These are phyloP conservation scores for Eremochloa ophiuroides DNA, from an alignment of 176 grass and related monocot species.

Conservation along the genomic window DNA sequence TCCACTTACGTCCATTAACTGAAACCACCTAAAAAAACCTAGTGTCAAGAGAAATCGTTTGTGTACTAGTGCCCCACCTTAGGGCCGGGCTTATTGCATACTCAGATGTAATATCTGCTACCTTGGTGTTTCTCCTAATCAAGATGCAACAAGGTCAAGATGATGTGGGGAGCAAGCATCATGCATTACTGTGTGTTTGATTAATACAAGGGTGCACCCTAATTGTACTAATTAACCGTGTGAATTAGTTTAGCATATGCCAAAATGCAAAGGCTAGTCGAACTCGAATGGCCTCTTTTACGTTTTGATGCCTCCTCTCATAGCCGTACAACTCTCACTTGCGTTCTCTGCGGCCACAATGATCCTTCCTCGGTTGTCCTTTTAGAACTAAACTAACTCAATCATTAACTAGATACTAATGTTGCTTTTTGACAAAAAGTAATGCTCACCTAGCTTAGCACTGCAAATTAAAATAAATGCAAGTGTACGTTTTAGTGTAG, in stretches of 20 bases:
- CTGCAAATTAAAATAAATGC: neutral
- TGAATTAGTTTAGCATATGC: neutral
- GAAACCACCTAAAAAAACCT: no score
- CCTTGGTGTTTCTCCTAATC: neutral
- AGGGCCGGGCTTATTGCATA: no score
- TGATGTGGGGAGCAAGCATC: neutral
- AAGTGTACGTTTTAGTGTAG: neutral
- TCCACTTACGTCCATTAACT: no score
- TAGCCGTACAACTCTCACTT: neutral
- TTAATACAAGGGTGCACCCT: neutral
- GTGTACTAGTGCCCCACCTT: no score
- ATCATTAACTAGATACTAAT: neutral
- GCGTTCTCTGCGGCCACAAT: neutral
- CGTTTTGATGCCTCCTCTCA: neutral
- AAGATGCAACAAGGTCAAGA: neutral
- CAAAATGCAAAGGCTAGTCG: neutral
- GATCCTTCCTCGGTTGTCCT: neutral
- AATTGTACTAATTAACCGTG: neutral
- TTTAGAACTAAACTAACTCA: neutral
- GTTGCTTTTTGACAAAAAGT: neutral
- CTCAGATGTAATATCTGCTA: neutral
- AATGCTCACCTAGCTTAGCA: neutral
- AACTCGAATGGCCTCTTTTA: neutral
- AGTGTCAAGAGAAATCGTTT: no score
- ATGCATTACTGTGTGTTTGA: neutral